These are phyloP conservation scores for Hordeum vulgare DNA, from an alignment of 176 grass and related monocot species.

Conservation along the genomic window DNA sequence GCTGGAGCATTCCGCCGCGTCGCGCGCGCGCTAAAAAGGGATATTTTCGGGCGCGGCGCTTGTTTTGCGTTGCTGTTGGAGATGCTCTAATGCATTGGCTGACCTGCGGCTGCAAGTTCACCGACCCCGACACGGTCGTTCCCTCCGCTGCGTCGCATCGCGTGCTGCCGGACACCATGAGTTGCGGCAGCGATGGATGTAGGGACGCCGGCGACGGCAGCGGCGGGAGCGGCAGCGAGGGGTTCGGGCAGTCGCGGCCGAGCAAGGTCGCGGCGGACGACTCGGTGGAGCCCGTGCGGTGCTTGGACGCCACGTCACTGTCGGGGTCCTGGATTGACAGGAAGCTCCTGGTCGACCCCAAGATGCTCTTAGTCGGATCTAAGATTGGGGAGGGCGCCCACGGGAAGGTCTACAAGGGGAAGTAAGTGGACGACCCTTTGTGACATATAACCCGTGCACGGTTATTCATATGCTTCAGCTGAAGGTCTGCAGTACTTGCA, in stretches of 20 bases:
- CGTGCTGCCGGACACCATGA: constrained; percentile 37
- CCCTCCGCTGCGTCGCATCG: not conserved
- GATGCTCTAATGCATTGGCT: constrained; percentile 41
- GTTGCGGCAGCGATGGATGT: constrained; percentile 51
- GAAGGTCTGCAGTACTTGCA: not conserved
- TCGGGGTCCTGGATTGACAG: constrained; percentile 49
- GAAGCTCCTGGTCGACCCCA: constrained; percentile 95
- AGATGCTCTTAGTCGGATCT: constrained; percentile 64
- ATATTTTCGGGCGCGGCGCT: too few relatives aligned
- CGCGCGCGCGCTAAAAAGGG: too few relatives aligned
- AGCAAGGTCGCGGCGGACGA: constrained; percentile 51
- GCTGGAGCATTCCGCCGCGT: too few relatives aligned
- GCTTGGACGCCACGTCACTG: constrained; percentile 26
- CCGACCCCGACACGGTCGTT: constrained; percentile 16
- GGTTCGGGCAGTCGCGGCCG: constrained; percentile 37
- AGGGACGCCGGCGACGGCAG: constrained; percentile 10
- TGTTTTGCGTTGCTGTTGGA: too few relatives aligned
- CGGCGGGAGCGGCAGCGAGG: constrained; percentile 15
- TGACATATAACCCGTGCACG: not conserved
- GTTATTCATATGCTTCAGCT: not conserved
- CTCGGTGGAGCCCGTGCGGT: constrained; percentile 23
- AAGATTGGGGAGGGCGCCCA: constrained; percentile 98
- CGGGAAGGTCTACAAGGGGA: constrained; percentile 96
- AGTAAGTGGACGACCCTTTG: constrained; percentile 46
- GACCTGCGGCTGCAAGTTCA: constrained; percentile 37